Percentiles rank a stretch among this genome's conserved stretches.
phyloP scores from a whole-genome alignment of 768 basidiomycete genomes.

The Tulasnella sp. region DNA sequence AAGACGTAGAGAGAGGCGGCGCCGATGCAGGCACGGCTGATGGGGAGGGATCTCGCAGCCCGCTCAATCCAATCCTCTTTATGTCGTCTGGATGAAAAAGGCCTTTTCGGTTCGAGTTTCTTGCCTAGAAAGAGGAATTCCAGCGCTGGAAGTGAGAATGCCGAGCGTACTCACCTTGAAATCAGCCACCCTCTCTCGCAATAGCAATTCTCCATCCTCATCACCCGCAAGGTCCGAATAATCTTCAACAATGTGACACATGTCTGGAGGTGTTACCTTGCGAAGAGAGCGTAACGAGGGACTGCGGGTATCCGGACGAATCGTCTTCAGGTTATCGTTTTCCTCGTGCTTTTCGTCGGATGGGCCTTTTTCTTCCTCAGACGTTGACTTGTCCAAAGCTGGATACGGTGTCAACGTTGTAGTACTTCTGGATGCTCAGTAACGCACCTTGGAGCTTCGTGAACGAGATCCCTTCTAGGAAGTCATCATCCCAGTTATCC shows the following conservation, averaged over 20 bases:
- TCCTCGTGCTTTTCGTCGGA: conserved; percentile 42
- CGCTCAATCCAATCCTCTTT: conserved; percentile 46
- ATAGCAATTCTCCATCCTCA: conserved; percentile 48
- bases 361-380: conserved; percentile 43
- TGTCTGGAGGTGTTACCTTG: conserved; percentile 29
- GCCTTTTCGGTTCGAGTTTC: conserved; percentile 56
- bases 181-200: conserved; percentile 70
- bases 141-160: background rate
- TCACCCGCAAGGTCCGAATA: conserved; percentile 80
- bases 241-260: conserved; percentile 69
- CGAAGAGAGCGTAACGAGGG: conserved; percentile 27
- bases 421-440: background rate
- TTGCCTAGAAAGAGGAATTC: conserved; percentile 36
- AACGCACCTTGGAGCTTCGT: conserved; percentile 59
- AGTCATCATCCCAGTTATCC: conserved; percentile 98
- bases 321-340: conserved; percentile 72
- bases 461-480: conserved; percentile 84
- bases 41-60: background rate
- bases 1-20: conserved; percentile 28
- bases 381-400: conserved; percentile 51
- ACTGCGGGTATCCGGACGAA: conserved; percentile 54
- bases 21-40: conserved; percentile 20
- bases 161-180: conserved; percentile 45
- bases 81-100: conserved; percentile 86
- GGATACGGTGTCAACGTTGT: background rate